Evolutionary conservation across 129 eudicot species (phyloP).

Genomic region (Erigeron canadensis): DNA sequence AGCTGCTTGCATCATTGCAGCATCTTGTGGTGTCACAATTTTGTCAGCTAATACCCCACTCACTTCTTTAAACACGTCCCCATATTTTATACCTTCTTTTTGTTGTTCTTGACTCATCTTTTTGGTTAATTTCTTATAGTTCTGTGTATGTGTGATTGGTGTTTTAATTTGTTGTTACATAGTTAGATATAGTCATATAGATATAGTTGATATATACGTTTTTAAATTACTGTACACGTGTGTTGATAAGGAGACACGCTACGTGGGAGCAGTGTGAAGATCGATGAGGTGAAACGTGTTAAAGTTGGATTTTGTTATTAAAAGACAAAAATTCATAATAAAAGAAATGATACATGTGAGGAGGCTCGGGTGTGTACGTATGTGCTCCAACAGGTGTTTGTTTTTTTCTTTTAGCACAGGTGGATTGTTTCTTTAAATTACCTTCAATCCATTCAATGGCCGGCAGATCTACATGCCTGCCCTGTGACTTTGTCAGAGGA

Average conservation of each 20-base stretch:
- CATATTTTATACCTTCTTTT: slow-evolving; percentile 54
- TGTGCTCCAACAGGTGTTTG: too few relatives aligned
- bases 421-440: not conserved
- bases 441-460: not conserved
- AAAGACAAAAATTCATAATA: too few relatives aligned
- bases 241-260: too few relatives aligned
- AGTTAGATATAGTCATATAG: too few relatives aligned
- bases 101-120: slow-evolving; percentile 61
- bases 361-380: too few relatives aligned
- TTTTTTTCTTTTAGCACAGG: slow-evolving; percentile 15
- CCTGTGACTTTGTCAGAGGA: not conserved
- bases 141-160: not conserved
- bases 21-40: slow-evolving; percentile 71
- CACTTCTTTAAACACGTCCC: slow-evolving; percentile 52
- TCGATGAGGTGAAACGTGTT: not conserved
- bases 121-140: not conserved
- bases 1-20: slow-evolving; percentile 77
- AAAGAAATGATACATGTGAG: too few relatives aligned
- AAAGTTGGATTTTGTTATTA: too few relatives aligned
- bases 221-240: too few relatives aligned
- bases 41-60: slow-evolving; percentile 56
- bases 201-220: too few relatives aligned
- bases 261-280: too few relatives aligned
- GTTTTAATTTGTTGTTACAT: not conserved
- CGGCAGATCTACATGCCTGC: not conserved